Conservation (phyloP, 805 yeast genomes). For the Zygosaccharomyces lentus region DNA sequence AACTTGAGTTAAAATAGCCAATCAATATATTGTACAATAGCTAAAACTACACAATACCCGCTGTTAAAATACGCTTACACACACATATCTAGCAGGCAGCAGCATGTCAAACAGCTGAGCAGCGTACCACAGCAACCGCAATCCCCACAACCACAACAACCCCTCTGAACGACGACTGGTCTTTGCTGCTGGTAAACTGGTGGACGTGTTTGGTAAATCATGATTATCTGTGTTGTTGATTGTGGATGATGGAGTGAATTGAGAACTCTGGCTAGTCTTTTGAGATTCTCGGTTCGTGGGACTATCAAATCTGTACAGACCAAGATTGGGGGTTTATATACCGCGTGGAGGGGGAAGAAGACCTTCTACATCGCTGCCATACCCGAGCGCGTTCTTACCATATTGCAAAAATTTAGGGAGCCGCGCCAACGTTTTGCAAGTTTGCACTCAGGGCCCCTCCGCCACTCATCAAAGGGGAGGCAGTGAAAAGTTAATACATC, state of each 20-base stretch:
- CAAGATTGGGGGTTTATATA: no score
- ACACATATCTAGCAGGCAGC: slow-evolving; percentile 3
- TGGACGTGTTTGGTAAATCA: background rate
- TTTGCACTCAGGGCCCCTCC: no score
- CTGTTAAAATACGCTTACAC: background rate
- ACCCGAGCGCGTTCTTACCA: no score
- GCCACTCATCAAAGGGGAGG: no score
- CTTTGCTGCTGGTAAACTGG: slow-evolving; percentile 2
- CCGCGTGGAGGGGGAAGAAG: no score
- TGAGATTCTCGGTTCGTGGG: background rate
- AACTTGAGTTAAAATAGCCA: no score
- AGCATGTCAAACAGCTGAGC: background rate
- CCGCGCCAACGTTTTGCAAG: no score
- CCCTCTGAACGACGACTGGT: background rate
- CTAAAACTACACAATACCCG: background rate
- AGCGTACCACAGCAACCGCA: slow-evolving; percentile 5
- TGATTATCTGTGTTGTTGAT: background rate
- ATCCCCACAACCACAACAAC: background rate
- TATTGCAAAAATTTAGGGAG: no score
- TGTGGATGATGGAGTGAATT: background rate
- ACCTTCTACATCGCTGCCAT: no score
- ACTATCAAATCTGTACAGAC: background rate
- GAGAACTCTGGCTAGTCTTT: no score
- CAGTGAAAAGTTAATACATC: no score
- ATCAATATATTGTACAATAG: background rate